phyloP scores from a whole-genome alignment of 768 basidiomycete species.

The Termitomyces sp. region DNA sequence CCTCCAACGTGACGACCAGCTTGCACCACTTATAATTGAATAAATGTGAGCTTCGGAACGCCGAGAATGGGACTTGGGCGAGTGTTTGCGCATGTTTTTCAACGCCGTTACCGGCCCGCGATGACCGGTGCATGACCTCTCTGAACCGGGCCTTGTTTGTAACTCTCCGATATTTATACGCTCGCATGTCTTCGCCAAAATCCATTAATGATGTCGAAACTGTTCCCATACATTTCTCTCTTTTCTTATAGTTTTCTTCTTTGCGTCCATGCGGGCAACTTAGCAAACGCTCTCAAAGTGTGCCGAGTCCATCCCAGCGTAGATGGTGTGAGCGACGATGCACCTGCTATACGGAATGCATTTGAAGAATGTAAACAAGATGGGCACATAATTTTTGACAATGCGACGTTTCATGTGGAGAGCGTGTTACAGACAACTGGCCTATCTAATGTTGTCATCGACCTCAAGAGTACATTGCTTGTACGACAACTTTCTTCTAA shows the following conservation, averaged over 20 bases:
- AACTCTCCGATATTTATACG: neutral
- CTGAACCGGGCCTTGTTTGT: too few species aligned
- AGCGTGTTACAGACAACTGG: constrained; percentile 26
- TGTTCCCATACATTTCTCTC: neutral
- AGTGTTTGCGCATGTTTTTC: too few species aligned
- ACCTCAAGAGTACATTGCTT: constrained; percentile 28
- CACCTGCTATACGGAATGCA: constrained; percentile 17
- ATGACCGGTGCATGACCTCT: neutral
- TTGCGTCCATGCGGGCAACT: neutral
- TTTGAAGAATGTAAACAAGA: constrained; percentile 11
- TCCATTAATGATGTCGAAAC: neutral
- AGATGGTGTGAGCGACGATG: constrained; percentile 18
- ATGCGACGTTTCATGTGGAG: constrained; percentile 28
- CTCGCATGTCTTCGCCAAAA: neutral
- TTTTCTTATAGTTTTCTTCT: neutral
- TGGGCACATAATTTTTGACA: constrained; percentile 20
- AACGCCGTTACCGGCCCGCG: too few species aligned
- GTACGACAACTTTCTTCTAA: constrained; percentile 16
- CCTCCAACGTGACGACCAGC: too few species aligned
- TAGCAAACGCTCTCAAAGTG: neutral
- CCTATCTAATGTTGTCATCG: constrained; percentile 24
- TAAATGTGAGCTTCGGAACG: too few species aligned
- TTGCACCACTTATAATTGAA: too few species aligned
- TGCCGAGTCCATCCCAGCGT: constrained; percentile 17
- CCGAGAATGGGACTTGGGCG: too few species aligned